Evolutionary conservation across 805 yeast genomes (phyloP).

Genomic region (Pichia cabralensis): DNA sequence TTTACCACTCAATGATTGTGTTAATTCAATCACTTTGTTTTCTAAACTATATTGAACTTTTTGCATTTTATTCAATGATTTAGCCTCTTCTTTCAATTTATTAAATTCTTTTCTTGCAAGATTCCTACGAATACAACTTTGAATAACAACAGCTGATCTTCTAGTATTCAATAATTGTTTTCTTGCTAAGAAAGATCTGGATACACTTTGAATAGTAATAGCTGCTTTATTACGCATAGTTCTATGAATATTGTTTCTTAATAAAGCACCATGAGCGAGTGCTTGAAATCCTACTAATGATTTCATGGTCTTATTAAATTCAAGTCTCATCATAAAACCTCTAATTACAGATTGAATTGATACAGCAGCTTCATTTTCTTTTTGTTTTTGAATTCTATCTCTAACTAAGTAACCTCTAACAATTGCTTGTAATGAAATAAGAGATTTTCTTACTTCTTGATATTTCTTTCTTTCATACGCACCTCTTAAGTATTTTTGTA

Average conservation of each 20-base stretch:
- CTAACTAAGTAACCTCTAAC: conserved; percentile 58
- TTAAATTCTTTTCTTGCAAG: conserved; percentile 58
- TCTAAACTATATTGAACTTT: conserved; percentile 91
- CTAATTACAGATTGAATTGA: conserved; percentile 61
- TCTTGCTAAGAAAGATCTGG: conserved; percentile 64
- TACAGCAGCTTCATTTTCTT: conserved; percentile 53
- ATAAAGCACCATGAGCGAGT: conserved; percentile 38
- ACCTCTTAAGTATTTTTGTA: conserved; percentile 76
- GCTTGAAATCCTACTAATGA: conserved; percentile 37
- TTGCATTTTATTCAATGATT: conserved; percentile 79
- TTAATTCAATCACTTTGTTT: conserved; percentile 93
- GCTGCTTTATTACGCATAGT: conserved; percentile 57
- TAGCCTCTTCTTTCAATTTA: conserved; percentile 73
- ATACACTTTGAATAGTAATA: conserved; percentile 55
- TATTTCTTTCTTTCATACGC: conserved; percentile 53
- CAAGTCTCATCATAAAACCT: conserved; percentile 39
- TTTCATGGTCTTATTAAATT: conserved; percentile 24
- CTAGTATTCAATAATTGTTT: conserved; percentile 33
- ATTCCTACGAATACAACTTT: conserved; percentile 68
- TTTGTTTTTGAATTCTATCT: conserved; percentile 40
- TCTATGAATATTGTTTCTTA: conserved; percentile 42
- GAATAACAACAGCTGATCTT: conserved; percentile 59
- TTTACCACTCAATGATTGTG: conserved; percentile 71
- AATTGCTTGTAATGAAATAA: conserved; percentile 48
- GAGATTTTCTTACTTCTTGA: conserved; percentile 41